Evolutionary conservation across 2,329 filamentous ascomycete genomes (phyloP).

Genomic region (Beauveria pseudobassiana): DNA sequence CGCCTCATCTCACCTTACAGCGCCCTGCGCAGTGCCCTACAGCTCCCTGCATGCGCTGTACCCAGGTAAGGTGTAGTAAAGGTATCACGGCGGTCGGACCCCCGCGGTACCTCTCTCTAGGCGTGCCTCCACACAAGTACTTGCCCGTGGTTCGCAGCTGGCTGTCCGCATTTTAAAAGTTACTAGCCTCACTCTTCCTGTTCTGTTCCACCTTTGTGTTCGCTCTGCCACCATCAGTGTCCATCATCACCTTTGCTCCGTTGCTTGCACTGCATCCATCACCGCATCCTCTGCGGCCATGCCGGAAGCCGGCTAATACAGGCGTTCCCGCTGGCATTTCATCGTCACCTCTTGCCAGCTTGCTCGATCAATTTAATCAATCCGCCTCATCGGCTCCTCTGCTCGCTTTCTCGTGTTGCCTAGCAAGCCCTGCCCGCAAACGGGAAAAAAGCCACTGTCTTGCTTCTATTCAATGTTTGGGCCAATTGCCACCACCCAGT

Average conservation of each 20-base stretch:
- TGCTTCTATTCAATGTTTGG: not conserved
- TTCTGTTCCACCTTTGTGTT: not conserved
- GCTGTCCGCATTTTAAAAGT: no score
- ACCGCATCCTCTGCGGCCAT: not conserved
- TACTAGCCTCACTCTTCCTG: not conserved
- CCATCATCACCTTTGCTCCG: not conserved
- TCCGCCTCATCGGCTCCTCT: not conserved
- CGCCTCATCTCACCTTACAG: no score
- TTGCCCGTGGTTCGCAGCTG: no score
- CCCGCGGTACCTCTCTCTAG: not conserved
- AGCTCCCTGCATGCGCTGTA: not conserved
- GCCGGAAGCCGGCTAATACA: not conserved
- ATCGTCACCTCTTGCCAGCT: not conserved
- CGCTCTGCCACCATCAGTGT: no score
- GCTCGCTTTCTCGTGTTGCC: not conserved
- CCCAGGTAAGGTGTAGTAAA: not conserved
- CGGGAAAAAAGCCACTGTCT: constrained; percentile 1
- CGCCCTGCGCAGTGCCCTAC: not conserved
- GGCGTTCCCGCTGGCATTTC: not conserved
- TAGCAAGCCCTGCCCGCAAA: not conserved
- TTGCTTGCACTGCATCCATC: not conserved
- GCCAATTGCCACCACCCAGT: not conserved
- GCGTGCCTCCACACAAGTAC: no score
- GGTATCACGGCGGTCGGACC: not conserved
- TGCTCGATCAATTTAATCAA: not conserved